A percentile compares a stretch with the other conserved stretches of the same genome.
These are phyloP conservation scores for Phytophthora europaea DNA, from an alignment of 352 stramenopile species.

Conservation along the genomic window DNA sequence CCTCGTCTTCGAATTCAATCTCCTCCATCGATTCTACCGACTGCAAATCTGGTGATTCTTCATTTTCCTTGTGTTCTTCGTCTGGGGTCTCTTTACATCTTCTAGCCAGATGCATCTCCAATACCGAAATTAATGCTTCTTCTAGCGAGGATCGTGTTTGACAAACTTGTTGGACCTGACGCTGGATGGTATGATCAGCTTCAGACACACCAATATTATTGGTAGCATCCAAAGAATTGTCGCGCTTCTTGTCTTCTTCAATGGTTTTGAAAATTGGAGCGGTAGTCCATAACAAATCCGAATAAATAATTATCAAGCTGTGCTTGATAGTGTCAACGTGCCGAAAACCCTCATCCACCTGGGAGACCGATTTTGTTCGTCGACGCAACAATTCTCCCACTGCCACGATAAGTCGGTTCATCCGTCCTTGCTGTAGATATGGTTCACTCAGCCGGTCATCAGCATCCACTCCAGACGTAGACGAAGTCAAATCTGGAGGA, in stretches of 20 bases:
- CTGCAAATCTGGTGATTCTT: slow-evolving; percentile 21
- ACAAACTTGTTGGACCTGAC: slow-evolving; percentile 58
- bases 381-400: slow-evolving; percentile 61
- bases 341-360: slow-evolving; percentile 63
- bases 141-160: slow-evolving; percentile 57
- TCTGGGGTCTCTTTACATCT: slow-evolving; percentile 37
- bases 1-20: slow-evolving; percentile 70
- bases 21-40: slow-evolving; percentile 66
- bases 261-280: slow-evolving; percentile 63
- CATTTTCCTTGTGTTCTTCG: slow-evolving; percentile 47
- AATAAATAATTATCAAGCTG: slow-evolving; percentile 74
- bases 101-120: slow-evolving; percentile 83
- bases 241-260: slow-evolving; percentile 41
- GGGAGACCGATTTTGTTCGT: slow-evolving; percentile 54
- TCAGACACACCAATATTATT: slow-evolving; percentile 12
- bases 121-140: slow-evolving; percentile 66
- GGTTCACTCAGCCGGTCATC: background rate
- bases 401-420: slow-evolving; percentile 47
- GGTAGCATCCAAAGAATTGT: slow-evolving; percentile 18
- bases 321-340: slow-evolving; percentile 75
- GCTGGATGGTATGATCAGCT: slow-evolving; percentile 13
- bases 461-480: background rate
- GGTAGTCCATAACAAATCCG: slow-evolving; percentile 82
- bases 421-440: slow-evolving; percentile 28
- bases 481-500: slow-evolving; percentile 35